Percentiles rank a stretch among this genome's conserved stretches.
Conservation (phyloP, 2,329 filamentous ascomycete species). For the Dactylellina haptotyla region DNA sequence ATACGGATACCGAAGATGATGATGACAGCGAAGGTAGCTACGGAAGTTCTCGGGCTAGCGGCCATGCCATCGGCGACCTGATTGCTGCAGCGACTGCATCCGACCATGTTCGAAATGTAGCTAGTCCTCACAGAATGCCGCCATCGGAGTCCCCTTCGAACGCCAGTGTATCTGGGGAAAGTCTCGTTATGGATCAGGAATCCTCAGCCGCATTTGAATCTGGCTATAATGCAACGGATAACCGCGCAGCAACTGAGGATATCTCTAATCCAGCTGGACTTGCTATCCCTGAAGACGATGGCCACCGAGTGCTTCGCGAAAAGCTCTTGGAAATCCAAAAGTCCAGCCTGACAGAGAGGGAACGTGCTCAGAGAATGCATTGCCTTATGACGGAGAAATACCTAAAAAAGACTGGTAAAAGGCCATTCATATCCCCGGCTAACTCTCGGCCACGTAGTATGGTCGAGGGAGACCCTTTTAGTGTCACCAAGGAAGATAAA, state of each 20-base stretch:
- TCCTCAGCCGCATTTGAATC: background rate
- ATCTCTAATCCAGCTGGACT: slow-evolving; percentile 24
- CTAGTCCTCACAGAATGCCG: slow-evolving; percentile 30
- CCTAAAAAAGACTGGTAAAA: slow-evolving; percentile 57
- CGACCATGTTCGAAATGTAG: background rate
- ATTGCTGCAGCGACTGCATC: slow-evolving; percentile 4
- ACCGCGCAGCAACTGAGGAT: background rate
- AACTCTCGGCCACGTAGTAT: slow-evolving; percentile 64
- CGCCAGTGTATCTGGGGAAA: slow-evolving; percentile 19
- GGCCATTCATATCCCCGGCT: slow-evolving; percentile 60
- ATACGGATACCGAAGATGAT: slow-evolving; percentile 49
- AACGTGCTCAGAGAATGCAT: slow-evolving; percentile 79
- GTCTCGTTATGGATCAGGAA: background rate
- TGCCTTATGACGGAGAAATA: slow-evolving; percentile 76
- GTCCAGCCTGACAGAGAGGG: slow-evolving; percentile 68
- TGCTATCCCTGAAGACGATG: slow-evolving; percentile 78
- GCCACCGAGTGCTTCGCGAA: slow-evolving; percentile 74
- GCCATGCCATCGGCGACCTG: slow-evolving; percentile 16
- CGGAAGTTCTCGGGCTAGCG: slow-evolving; percentile 3
- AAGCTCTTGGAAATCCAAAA: slow-evolving; percentile 76
- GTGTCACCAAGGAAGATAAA: slow-evolving; percentile 61
- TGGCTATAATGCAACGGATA: background rate
- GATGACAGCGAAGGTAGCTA: slow-evolving; percentile 28
- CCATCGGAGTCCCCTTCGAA: slow-evolving; percentile 40
- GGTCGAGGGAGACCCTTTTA: slow-evolving; percentile 58